Evolutionary conservation across 164 flowering plant genomes (phyloP), one percentile per base, ranked within the genome.

Genomic region (Tetracentron sinense): DNA sequence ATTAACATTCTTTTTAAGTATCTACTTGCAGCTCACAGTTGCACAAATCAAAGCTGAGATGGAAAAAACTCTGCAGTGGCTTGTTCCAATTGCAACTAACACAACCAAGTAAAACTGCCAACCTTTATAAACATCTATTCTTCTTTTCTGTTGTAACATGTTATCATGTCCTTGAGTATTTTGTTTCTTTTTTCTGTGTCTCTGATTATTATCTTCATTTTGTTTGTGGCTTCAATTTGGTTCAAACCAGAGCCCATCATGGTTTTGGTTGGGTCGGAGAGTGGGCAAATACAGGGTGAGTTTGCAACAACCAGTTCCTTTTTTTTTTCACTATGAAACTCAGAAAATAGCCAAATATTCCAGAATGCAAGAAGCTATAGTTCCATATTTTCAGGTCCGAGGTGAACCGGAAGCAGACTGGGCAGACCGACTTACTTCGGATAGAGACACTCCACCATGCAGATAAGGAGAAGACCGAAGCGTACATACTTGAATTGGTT

Each of bases 211-310:
- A 17, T 42, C 5, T 50, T 27, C 38, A 38, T 61, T 15, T 53
- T 56, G 19, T n/a, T 63, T 61, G 25, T 60, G 25, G 28, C 30
- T 49, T 14, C 25, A 53, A 22, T 49, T n/a, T 66, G 62, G 20
- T 33, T 67, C 14, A 10, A 59, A 62, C 33, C 77, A 94, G 98
- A 74, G 97, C 96, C 10, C 99, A 94, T 81, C 99, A 94, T 71
- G 97, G 97, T 52, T 95, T 95, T 68, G 99, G 99, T 56, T 95
- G 97, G 99, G 99, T 95, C 65, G 99, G 99, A 51, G 99, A 94
- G 74, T 94, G 99, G 99, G 99, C 99, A 58, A 94, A 83, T 72
- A 83, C 96, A 7, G 97, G 99, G 99, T 91, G 54, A 78, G 90
- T 68, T 22, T 19, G 22, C 5, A 16, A 20, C 38, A 20, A 25